Evolutionary conservation across 305 asterid genomes (phyloP), one percentile per base, ranked within the genome.

Genomic region (Rubia balearica): DNA sequence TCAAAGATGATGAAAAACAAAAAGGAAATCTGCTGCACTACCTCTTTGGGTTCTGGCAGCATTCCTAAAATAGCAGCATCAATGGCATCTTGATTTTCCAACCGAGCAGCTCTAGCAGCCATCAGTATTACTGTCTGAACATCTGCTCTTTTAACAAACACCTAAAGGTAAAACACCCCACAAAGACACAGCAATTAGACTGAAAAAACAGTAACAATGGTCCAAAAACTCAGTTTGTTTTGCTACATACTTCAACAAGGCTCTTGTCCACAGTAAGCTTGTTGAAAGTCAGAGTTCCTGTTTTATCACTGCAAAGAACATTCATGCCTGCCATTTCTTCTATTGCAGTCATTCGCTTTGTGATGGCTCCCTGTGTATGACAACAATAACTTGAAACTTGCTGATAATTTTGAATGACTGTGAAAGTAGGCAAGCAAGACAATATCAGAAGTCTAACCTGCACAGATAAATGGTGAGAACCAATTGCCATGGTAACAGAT

Each of bases 241-340:
- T 2, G 68, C 56, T 48, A 79, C 72, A 48, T 69, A 90, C 96
- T 90, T 88, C 91, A 22, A 88, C 83, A 66, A 90, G 77, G 76
- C 75, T 85, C 73, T 84, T 90, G 85, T 88, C 93, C 66, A 90
- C 94, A 19, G 77, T 70, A 51, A 90, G 86, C 76, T 90, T 88
- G 87, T 90, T 90, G 83, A 88, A 70, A 33, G 97, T 90, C 83
- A 90, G 69, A 30, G 97, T 90, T 74, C 97, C 96, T 61, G 93
- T 90, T 84, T 90, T 90, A 64, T 90, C 97, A 81, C 97, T 88
- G 85, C 97, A 90, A 71, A 90, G 93, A 68, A 90, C 96, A 76
- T 88, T 95, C 96, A 90, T 90, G 77, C 95, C 96, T 19, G 96
- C 93, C 95, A 90, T 86, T 82, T 90, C 97, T 82, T 90, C 97